Evolutionary conservation across 495 filamentous ascomycete genomes (phyloP).

Genomic region (Durotheca rogersii): DNA sequence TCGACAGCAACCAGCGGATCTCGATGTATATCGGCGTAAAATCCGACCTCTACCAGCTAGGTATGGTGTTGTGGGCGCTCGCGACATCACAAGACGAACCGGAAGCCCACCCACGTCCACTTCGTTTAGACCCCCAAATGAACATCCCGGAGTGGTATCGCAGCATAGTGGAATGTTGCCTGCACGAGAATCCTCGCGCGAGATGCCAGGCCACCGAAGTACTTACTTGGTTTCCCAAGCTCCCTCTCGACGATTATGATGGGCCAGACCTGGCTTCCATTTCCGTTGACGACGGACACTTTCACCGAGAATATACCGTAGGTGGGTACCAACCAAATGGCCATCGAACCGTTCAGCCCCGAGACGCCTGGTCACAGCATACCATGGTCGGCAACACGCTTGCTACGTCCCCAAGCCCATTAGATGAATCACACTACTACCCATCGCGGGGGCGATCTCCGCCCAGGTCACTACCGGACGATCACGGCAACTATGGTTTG

Average conservation of each 20-base stretch:
- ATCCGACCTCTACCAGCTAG: slow-evolving; percentile 90
- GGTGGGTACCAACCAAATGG: slow-evolving; percentile 29
- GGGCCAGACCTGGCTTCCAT: slow-evolving; percentile 29
- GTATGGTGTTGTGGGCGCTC: slow-evolving; percentile 96
- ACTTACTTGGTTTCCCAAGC: slow-evolving; percentile 44
- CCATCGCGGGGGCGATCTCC: slow-evolving; percentile 49
- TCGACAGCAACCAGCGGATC: slow-evolving; percentile 88
- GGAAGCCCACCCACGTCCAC: slow-evolving; percentile 73
- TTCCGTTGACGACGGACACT: slow-evolving; percentile 38
- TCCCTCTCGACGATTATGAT: slow-evolving; percentile 29
- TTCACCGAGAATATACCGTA: slow-evolving; percentile 35
- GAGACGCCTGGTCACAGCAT: slow-evolving; percentile 39
- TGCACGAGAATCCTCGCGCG: slow-evolving; percentile 45
- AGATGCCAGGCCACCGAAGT: slow-evolving; percentile 44
- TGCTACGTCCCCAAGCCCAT: slow-evolving; percentile 24
- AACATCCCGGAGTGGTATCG: slow-evolving; percentile 48
- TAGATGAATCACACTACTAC: slow-evolving; percentile 41
- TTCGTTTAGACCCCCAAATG: slow-evolving; percentile 48
- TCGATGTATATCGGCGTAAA: slow-evolving; percentile 99
- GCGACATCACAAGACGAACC: slow-evolving; percentile 88
- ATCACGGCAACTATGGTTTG: slow-evolving; percentile 35
- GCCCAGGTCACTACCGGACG: slow-evolving; percentile 44
- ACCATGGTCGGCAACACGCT: slow-evolving; percentile 26
- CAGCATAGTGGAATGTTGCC: slow-evolving; percentile 46
- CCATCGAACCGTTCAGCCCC: slow-evolving; percentile 33